These are phyloP conservation scores for Schizothecium vesticola DNA, from an alignment of 495 filamentous ascomycete species.

Conservation along the genomic window DNA sequence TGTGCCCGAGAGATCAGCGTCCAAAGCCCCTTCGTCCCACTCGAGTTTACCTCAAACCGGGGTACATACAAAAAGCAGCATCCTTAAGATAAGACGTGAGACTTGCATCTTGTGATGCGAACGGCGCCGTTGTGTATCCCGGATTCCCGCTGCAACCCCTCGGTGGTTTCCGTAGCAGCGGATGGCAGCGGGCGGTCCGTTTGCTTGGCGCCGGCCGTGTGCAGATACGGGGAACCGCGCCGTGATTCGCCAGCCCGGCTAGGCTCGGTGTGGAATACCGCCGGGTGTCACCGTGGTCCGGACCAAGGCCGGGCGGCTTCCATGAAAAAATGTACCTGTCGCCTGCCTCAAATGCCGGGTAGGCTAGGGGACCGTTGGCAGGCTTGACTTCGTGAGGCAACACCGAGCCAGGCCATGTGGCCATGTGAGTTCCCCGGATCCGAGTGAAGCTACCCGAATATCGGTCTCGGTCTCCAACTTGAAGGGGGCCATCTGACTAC, in stretches of 20 bases:
- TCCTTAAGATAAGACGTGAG: neutral
- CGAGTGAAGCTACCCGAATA: neutral
- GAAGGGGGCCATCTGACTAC: neutral
- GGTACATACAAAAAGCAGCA: neutral
- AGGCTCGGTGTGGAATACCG: slow-evolving; percentile 19
- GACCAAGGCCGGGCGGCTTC: neutral
- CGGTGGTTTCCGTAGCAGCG: neutral
- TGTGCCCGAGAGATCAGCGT: too few relatives aligned
- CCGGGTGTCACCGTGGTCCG: slow-evolving; percentile 21
- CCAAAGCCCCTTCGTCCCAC: neutral
- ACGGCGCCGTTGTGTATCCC: slow-evolving; percentile 1
- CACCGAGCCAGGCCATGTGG: neutral
- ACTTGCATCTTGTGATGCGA: neutral
- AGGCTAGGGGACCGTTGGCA: too few relatives aligned
- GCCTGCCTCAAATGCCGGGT: too few relatives aligned
- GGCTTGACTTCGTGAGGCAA: too few relatives aligned
- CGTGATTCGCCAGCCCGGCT: slow-evolving; percentile 23
- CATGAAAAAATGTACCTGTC: too few relatives aligned
- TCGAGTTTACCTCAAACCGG: neutral
- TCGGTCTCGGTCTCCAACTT: neutral
- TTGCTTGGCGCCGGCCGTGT: slow-evolving; percentile 20
- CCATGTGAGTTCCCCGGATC: neutral
- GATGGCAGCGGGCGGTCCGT: neutral
- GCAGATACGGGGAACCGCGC: slow-evolving; percentile 1
- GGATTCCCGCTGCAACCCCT: slow-evolving; percentile 5